phyloP scores from a whole-genome alignment of 192 early-diverging fungal species.

The Kappamyces sp. region DNA sequence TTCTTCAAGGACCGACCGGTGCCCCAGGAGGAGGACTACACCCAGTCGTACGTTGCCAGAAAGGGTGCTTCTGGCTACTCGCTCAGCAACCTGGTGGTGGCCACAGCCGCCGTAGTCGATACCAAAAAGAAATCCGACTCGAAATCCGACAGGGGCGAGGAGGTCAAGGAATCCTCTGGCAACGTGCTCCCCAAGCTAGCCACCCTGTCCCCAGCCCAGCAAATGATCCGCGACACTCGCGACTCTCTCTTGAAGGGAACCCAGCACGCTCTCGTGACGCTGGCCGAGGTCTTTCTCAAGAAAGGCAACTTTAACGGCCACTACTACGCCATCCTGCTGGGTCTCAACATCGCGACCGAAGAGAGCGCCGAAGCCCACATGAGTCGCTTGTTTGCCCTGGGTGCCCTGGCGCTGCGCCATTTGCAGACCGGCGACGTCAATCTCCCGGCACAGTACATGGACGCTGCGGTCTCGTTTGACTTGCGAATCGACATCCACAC shows the following conservation, averaged over 20 bases:
- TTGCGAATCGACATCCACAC: conserved; percentile 20
- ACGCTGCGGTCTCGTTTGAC: conserved; percentile 30
- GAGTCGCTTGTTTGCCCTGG: conserved; percentile 3
- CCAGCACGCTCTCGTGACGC: conserved; percentile 22
- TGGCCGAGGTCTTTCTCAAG: conserved; percentile 30
- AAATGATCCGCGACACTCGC: conserved; percentile 9
- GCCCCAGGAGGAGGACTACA: conserved; percentile 15
- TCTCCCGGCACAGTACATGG: conserved; percentile 25
- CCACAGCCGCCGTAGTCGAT: neutral
- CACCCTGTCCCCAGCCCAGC: conserved; percentile 6
- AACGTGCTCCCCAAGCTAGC: conserved; percentile 9
- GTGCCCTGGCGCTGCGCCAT: conserved; percentile 4
- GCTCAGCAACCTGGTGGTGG: neutral
- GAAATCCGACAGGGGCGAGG: conserved; percentile 11
- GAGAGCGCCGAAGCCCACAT: conserved; percentile 9
- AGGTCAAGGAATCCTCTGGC: conserved; percentile 12
- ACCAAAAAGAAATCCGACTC: neutral
- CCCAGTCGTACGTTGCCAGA: conserved; percentile 11
- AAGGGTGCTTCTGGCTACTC: conserved; percentile 4
- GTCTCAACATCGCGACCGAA: conserved; percentile 31
- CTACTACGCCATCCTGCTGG: conserved; percentile 27
- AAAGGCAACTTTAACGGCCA: conserved; percentile 9
- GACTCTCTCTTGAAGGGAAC: neutral
- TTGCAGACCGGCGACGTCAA: neutral
- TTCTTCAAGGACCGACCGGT: conserved; percentile 14